Percentiles rank a stretch among this genome's conserved stretches.
These are phyloP conservation scores for Nyctanthes arbortristis DNA, from an alignment of 257 asterid species.

Conservation along the genomic window DNA sequence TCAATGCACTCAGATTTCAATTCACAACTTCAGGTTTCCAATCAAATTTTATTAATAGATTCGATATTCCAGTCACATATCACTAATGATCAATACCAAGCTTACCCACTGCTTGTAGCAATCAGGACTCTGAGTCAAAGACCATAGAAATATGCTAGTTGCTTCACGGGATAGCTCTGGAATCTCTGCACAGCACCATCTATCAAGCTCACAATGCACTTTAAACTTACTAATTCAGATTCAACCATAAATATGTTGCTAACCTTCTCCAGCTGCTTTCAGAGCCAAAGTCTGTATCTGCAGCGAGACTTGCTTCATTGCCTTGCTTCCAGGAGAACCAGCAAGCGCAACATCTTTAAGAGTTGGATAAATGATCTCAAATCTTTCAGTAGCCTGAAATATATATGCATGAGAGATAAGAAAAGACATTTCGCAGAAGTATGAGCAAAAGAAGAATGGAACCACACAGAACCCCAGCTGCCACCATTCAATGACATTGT, in stretches of 20 bases:
- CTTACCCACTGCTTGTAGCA: slow-evolving; percentile 89
- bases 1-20: neutral
- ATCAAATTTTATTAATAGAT: neutral
- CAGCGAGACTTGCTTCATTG: slow-evolving; percentile 72
- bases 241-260: neutral
- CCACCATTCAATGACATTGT: neutral
- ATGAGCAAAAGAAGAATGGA: neutral
- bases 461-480: neutral
- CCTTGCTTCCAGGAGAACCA: slow-evolving; percentile 88
- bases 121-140: slow-evolving; percentile 73
- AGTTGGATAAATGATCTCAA: slow-evolving; percentile 71
- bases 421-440: neutral
- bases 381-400: slow-evolving; percentile 74
- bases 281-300: slow-evolving; percentile 56
- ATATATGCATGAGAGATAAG: slow-evolving; percentile 7
- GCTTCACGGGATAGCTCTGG: slow-evolving; percentile 77
- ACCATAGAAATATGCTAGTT: slow-evolving; percentile 64
- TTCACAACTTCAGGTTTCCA: neutral
- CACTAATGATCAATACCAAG: neutral
- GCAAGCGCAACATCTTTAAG: slow-evolving; percentile 84
- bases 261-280: slow-evolving; percentile 75
- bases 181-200: slow-evolving; percentile 46
- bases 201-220: slow-evolving; percentile 10
- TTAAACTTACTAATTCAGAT: neutral
- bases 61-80: neutral